phyloP scores from a whole-genome alignment of 257 asterid genomes.

The Ocimum tenuiflorum region DNA sequence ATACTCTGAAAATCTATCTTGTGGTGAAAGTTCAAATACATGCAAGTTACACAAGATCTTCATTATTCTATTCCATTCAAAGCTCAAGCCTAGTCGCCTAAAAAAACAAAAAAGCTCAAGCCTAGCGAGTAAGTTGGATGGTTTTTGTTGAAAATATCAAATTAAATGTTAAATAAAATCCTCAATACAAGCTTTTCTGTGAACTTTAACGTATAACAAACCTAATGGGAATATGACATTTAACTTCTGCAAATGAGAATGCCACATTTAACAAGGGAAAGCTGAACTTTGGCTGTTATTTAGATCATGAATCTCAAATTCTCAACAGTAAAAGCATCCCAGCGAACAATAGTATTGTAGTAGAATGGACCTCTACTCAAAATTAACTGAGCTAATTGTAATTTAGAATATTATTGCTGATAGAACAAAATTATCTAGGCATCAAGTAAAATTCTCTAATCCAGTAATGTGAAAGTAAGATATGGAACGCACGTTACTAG shows the following conservation, averaged over 20 bases:
- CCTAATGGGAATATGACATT: background rate
- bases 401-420: background rate
- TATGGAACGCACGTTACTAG: slow-evolving; percentile 54
- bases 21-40: background rate
- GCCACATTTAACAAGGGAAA: background rate
- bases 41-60: background rate
- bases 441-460: slow-evolving; percentile 4
- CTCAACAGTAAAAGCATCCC: background rate
- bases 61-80: background rate
- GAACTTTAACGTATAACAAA: too few relatives aligned
- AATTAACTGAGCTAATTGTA: background rate
- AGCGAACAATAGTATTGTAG: background rate
- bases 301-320: background rate
- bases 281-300: background rate
- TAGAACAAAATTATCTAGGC: slow-evolving; percentile 3
- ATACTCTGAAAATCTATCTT: background rate
- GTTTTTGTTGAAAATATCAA: background rate
- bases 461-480: slow-evolving; percentile 20
- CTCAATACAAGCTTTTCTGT: background rate
- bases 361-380: background rate
- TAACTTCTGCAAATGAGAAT: background rate
- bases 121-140: background rate
- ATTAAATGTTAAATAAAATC: background rate
- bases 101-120: background rate
- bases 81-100: background rate